A percentile compares a stretch with the other conserved stretches of the same genome.
phyloP scores from a whole-genome alignment of 2,329 filamentous ascomycete species.

The Aspergillaceae sp. region DNA sequence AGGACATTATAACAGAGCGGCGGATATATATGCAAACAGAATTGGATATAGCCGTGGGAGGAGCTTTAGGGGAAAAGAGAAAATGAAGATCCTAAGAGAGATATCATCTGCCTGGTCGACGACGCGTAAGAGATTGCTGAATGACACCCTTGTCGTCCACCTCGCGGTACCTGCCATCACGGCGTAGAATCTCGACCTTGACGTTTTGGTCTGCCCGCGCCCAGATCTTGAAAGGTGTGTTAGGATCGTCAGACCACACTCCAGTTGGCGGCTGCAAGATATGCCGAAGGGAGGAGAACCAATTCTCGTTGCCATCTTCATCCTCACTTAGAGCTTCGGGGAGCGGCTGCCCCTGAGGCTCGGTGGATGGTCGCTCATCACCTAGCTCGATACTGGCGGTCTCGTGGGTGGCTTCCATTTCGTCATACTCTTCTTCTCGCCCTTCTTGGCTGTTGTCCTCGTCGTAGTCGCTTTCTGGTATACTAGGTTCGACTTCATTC shows the following conservation, averaged over 20 bases:
- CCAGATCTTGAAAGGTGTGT: constrained; percentile 34
- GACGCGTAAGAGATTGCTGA: constrained; percentile 7
- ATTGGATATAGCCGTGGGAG: not conserved
- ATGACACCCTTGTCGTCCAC: constrained; percentile 28
- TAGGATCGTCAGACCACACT: constrained; percentile 24
- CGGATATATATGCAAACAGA: too few relatives aligned
- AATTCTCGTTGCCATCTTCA: constrained; percentile 16
- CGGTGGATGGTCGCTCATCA: constrained; percentile 13
- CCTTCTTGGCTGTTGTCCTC: constrained; percentile 32
- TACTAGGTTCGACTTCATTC: not conserved
- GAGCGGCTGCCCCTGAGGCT: not conserved
- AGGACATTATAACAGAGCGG: too few relatives aligned
- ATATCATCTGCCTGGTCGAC: not conserved
- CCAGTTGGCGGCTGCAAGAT: constrained; percentile 10
- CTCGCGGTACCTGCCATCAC: constrained; percentile 18
- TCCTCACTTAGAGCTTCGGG: constrained; percentile 1
- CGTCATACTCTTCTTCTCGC: constrained; percentile 6
- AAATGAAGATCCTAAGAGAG: not conserved
- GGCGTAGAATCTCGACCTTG: constrained; percentile 19
- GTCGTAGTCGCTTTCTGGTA: not conserved
- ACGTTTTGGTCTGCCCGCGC: constrained; percentile 26
- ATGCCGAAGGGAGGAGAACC: constrained; percentile 23
- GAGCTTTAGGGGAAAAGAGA: not conserved
- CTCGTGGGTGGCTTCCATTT: constrained; percentile 18
- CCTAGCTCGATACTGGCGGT: constrained; percentile 33